These are phyloP conservation scores for Lyophyllum decastes DNA, from an alignment of 768 basidiomycete species.

Conservation along the genomic window DNA sequence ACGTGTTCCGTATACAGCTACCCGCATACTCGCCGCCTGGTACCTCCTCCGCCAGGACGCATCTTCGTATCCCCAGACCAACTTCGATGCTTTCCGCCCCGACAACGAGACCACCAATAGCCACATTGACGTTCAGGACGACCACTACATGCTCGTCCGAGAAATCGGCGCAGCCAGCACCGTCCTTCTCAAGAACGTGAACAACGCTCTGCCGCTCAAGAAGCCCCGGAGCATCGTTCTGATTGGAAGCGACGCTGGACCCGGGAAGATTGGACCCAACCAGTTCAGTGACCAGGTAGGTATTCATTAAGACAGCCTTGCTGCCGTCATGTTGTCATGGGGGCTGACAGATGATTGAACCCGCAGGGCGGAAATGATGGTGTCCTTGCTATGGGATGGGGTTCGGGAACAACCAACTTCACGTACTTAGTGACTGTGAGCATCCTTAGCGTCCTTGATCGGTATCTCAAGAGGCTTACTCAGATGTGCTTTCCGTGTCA, in stretches of 20 bases:
- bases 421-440: slow-evolving; percentile 77
- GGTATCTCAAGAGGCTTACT: neutral
- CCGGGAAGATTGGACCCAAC: slow-evolving; percentile 69
- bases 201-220: slow-evolving; percentile 56
- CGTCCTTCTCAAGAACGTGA: slow-evolving; percentile 75
- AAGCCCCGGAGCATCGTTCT: slow-evolving; percentile 61
- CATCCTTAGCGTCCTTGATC: neutral
- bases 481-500: neutral
- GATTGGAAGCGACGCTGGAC: slow-evolving; percentile 67
- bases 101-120: slow-evolving; percentile 55
- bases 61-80: slow-evolving; percentile 59
- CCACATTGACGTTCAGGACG: slow-evolving; percentile 67
- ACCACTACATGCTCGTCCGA: slow-evolving; percentile 68
- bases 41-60: slow-evolving; percentile 69
- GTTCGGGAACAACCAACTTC: slow-evolving; percentile 78
- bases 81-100: slow-evolving; percentile 68
- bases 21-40: slow-evolving; percentile 74
- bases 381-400: slow-evolving; percentile 91
- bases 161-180: slow-evolving; percentile 75
- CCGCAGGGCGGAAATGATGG: slow-evolving; percentile 58
- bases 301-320: neutral
- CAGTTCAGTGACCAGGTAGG: slow-evolving; percentile 57
- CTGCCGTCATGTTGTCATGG: neutral
- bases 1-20: slow-evolving; percentile 41
- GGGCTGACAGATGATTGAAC: neutral